These are phyloP conservation scores for Magnusiomyces sp. DNA, from an alignment of 1,139 yeast species.

Conservation along the genomic window DNA sequence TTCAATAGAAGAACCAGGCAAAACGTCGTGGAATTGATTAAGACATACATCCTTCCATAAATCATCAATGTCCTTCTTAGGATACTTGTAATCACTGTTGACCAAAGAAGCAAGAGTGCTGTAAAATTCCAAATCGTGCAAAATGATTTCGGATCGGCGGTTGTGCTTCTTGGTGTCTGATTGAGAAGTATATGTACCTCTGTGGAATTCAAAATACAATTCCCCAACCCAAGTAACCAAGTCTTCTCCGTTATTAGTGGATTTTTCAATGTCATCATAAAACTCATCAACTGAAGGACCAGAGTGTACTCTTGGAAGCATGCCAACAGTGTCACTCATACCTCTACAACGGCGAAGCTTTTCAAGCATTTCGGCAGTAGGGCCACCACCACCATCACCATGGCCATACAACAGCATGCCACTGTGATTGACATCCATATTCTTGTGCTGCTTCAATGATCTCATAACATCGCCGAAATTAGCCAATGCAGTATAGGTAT, in stretches of 20 bases:
- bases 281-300: conserved; percentile 75
- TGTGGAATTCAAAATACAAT: conserved; percentile 86
- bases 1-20: conserved; percentile 94
- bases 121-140: conserved; percentile 79
- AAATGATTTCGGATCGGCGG: conserved; percentile 65
- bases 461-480: conserved; percentile 86
- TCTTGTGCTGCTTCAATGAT: conserved; percentile 73
- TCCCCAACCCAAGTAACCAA: conserved; percentile 92
- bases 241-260: conserved; percentile 54
- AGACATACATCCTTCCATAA: conserved; percentile 85
- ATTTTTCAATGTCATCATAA: conserved; percentile 54
- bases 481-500: conserved; percentile 89
- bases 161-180: conserved; percentile 75
- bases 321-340: conserved; percentile 67
- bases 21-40: conserved; percentile 93
- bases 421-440: conserved; percentile 61
- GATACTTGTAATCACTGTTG: conserved; percentile 52
- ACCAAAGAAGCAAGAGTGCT: conserved; percentile 67
- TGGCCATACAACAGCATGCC: conserved; percentile 80
- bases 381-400: conserved; percentile 99
- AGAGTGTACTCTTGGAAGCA: conserved; percentile 67
- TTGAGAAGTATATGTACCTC: conserved; percentile 95
- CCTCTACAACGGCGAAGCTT: conserved; percentile 89
- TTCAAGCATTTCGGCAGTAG: conserved; percentile 86
- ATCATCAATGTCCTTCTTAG: conserved; percentile 52